Conservation (phyloP, 164 flowering plant genomes). For the Vitis riparia region DNA sequence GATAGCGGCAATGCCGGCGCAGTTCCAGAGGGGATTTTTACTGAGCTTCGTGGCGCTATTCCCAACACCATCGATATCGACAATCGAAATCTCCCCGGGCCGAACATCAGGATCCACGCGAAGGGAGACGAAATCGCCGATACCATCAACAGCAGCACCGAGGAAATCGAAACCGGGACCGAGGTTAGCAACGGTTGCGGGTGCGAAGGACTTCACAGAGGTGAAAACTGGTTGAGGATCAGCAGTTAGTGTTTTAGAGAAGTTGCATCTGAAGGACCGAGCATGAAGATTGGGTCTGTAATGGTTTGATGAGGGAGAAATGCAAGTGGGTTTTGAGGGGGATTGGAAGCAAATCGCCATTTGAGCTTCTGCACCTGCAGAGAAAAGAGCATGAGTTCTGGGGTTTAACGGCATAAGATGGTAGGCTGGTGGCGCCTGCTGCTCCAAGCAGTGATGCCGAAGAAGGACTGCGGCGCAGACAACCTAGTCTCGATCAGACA, state of each 20-base stretch:
- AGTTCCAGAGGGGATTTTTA: conserved; percentile 65
- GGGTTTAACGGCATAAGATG: too few relatives aligned
- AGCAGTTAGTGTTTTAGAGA: conserved; percentile 24
- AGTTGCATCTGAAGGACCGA: conserved; percentile 27
- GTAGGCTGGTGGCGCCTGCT: too few relatives aligned
- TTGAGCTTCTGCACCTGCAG: not conserved
- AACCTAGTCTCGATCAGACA: too few relatives aligned
- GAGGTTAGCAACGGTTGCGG: conserved; percentile 93
- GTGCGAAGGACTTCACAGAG: conserved; percentile 81
- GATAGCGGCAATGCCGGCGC: conserved; percentile 94
- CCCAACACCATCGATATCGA: conserved; percentile 47
- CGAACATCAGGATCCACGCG: conserved; percentile 53
- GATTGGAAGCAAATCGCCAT: conserved; percentile 37
- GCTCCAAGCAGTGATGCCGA: too few relatives aligned
- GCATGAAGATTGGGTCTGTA: not conserved
- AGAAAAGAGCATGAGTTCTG: too few relatives aligned
- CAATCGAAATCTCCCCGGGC: conserved; percentile 69
- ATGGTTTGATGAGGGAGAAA: conserved; percentile 5
- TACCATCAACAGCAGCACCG: conserved; percentile 94
- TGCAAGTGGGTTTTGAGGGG: conserved; percentile 26
- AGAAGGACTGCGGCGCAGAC: too few relatives aligned
- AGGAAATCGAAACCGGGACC: conserved; percentile 98
- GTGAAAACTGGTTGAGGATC: conserved; percentile 66
- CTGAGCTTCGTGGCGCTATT: conserved; percentile 46
- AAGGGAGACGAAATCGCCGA: conserved; percentile 76